phyloP scores from a whole-genome alignment of 2,329 filamentous ascomycete genomes.

The Xylaria sp. region DNA sequence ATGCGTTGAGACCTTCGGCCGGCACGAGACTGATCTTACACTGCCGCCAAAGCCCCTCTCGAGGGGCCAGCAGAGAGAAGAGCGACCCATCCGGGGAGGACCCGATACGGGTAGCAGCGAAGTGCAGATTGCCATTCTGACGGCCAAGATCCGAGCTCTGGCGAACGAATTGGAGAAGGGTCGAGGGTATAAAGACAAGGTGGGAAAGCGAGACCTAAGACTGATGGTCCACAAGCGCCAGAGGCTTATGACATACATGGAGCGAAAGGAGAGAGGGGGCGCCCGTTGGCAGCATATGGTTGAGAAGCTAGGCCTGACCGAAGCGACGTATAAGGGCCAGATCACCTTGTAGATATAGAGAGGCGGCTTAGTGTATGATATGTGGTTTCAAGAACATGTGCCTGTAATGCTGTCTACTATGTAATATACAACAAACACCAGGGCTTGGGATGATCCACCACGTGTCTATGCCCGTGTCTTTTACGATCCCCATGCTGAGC shows the following conservation, averaged over 20 bases:
- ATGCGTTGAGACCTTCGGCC: constrained; percentile 85
- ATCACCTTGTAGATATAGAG: constrained; percentile 68
- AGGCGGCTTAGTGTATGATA: constrained; percentile 32
- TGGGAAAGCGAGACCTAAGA: constrained; percentile 90
- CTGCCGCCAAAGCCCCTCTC: constrained; percentile 67
- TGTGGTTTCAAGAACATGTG: constrained; percentile 34
- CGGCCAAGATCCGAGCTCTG: constrained; percentile 86
- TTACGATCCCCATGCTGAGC: constrained; percentile 11
- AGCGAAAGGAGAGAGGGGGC: constrained; percentile 87
- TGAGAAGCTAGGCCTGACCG: constrained; percentile 80
- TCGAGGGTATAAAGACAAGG: constrained; percentile 81
- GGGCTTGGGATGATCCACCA: constrained; percentile 16
- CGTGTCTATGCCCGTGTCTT: constrained; percentile 12
- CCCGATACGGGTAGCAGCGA: constrained; percentile 94
- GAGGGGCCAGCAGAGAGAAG: constrained; percentile 47
- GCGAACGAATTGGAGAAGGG: constrained; percentile 72
- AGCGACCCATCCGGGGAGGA: constrained; percentile 67
- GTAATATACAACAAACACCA: constrained; percentile 47
- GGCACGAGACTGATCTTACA: constrained; percentile 80
- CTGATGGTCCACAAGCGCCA: constrained; percentile 87
- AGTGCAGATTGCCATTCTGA: constrained; percentile 96
- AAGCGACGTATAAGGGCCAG: constrained; percentile 89
- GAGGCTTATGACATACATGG: constrained; percentile 85
- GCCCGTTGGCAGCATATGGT: constrained; percentile 88
- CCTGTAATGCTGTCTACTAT: constrained; percentile 43